Conservation (phyloP, 2,329 filamentous ascomycete genomes). For the Arthrinium puccinioides region DNA sequence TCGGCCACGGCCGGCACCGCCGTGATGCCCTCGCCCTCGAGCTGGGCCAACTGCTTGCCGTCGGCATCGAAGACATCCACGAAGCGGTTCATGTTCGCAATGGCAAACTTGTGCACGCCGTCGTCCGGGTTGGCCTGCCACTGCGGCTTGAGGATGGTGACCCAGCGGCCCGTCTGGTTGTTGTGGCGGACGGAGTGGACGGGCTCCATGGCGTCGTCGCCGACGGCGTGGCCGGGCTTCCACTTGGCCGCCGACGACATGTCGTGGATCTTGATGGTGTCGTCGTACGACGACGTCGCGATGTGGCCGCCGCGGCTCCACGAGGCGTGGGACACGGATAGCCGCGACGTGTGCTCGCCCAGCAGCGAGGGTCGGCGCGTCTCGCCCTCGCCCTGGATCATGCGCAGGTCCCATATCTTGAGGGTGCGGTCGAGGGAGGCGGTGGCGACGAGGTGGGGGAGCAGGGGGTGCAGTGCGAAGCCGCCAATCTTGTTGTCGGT, state of each 20-base stretch:
- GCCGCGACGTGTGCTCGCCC: conserved; percentile 71
- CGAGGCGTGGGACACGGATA: conserved; percentile 88
- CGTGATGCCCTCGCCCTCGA: conserved; percentile 84
- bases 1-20: conserved; percentile 90
- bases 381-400: conserved; percentile 56
- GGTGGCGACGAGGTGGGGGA: conserved; percentile 79
- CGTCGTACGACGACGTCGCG: conserved; percentile 89
- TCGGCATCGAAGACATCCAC: conserved; percentile 81
- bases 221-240: conserved; percentile 50
- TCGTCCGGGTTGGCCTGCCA: conserved; percentile 80
- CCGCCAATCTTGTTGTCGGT: conserved; percentile 94
- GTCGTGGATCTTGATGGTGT: conserved; percentile 88
- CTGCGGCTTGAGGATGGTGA: conserved; percentile 74
- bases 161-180: conserved; percentile 92
- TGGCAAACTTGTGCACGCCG: conserved; percentile 77
- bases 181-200: conserved; percentile 70
- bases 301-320: conserved; percentile 82
- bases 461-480: conserved; percentile 73
- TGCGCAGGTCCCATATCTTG: conserved; percentile 84
- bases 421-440: conserved; percentile 84
- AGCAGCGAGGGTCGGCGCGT: conserved; percentile 59
- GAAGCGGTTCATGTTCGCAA: conserved; percentile 97
- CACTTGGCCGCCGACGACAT: conserved; percentile 57
- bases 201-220: conserved; percentile 60
- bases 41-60: conserved; percentile 81